Base-by-base conservation (phyloP, 202 grass and related monocot genomes). In the Digitaria exilis region DNA sequence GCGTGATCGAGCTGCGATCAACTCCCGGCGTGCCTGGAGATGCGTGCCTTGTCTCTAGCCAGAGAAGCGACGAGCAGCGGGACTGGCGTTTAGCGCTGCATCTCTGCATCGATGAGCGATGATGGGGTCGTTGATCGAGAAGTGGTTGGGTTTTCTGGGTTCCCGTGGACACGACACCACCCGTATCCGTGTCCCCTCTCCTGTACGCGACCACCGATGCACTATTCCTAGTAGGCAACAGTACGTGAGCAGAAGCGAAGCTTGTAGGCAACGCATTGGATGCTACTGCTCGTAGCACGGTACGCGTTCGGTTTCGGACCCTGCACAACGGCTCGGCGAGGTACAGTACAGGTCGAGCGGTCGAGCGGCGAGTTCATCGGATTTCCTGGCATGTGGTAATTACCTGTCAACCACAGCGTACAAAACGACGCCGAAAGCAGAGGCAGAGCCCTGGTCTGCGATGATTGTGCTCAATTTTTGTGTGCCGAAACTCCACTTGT, bases 251-350 rank as follows among this genome's bases (percentile, higher is more conserved):
- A 16, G 34, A 4, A 15, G 41, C n/a, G 15, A 16, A 6, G 35
- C 28, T 49, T 17, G 45, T 16, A 78, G 22, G 15, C n/a, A 34
- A 10, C 25, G 85, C 86, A 57, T 89, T 71, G 77, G 77, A 89
- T 81, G 63, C 76, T 70, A 46, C 50, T 25, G 69, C 29, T 18
- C 48, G 45, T 13, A 66, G 19, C 31, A 16, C n/a, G n/a, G 62
- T 66, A 5, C 22, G 16, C 19, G 39, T 32, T 44, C 13, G 1
- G 3, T 37, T 22, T 57, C 70, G 30, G 52, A 46, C 52, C 54
- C 44, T 29, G 65, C 79, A 57, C 16, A 28, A 45, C 73, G 18
- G 12, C 65, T 80, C 15, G 7, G 7, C 7, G 26, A 43, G 57
- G 39, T 59, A 72, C 9, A 24, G 54, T n/a, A n/a, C 9, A 24